These are phyloP conservation scores for Moricandia arvensis DNA, from an alignment of 345 rosid species.

Conservation along the genomic window DNA sequence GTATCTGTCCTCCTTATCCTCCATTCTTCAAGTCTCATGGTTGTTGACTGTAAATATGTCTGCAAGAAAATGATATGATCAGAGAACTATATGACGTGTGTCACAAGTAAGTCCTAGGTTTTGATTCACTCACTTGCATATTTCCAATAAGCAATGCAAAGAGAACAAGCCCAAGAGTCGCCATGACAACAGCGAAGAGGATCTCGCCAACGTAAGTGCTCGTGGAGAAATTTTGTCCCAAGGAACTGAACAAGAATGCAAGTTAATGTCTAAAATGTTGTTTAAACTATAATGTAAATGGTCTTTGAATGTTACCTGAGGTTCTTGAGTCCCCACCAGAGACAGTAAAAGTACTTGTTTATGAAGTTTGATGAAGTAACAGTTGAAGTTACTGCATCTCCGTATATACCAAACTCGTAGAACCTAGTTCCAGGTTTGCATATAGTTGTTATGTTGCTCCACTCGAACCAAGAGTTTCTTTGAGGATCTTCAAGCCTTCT, in stretches of 20 bases:
- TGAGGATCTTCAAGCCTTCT: conserved; percentile 33
- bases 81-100: not conserved
- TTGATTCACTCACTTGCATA: conserved; percentile 64
- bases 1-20: conserved; percentile 87
- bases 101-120: not conserved
- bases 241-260: conserved; percentile 46
- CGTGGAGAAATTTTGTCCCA: conserved; percentile 79
- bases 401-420: conserved; percentile 76
- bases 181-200: conserved; percentile 66
- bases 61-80: conserved; percentile 34
- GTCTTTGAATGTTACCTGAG: conserved; percentile 50
- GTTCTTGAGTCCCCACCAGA: conserved; percentile 96
- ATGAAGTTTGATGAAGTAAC: conserved; percentile 63
- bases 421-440: conserved; percentile 48
- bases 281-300: not conserved
- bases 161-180: conserved; percentile 80
- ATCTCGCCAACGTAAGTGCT: conserved; percentile 85
- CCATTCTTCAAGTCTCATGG: conserved; percentile 84
- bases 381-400: conserved; percentile 56
- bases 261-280: not conserved
- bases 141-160: conserved; percentile 93
- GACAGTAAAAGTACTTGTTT: conserved; percentile 83
- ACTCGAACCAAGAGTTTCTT: conserved; percentile 56
- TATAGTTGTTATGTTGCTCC: conserved; percentile 59
- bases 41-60: conserved; percentile 82